Percentiles rank a stretch among this genome's conserved stretches.
Conservation (phyloP, 345 rosid genomes). For the Eucalyptus marginata region DNA sequence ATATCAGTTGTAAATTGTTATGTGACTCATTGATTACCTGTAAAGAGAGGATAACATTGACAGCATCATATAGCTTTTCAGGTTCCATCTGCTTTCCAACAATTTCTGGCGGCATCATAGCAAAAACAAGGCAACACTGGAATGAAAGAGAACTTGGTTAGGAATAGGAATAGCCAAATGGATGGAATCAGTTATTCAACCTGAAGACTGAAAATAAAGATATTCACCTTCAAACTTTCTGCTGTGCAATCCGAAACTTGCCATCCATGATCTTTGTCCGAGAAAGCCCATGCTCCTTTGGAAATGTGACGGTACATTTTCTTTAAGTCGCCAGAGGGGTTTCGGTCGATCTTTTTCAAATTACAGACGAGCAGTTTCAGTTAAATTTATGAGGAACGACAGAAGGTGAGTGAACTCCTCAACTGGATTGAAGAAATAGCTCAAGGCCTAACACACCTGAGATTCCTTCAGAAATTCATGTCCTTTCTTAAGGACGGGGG, state of each 20-base stretch:
- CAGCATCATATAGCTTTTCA: constrained; percentile 35
- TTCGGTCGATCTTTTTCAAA: constrained; percentile 17
- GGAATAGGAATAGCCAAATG: background rate
- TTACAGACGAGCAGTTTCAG: background rate
- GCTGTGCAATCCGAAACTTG: constrained; percentile 58
- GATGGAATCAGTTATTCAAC: background rate
- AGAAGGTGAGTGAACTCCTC: background rate
- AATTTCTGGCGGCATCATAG: constrained; percentile 59
- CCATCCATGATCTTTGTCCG: constrained; percentile 71
- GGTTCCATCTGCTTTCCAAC: constrained; percentile 56
- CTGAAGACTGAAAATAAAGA: background rate
- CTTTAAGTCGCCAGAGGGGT: constrained; percentile 45
- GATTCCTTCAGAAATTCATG: constrained; percentile 70
- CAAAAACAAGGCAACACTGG: constrained; percentile 54
- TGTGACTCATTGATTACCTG: constrained; percentile 18
- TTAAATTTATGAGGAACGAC: background rate
- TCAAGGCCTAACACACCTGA: constrained; percentile 28
- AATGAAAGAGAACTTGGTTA: background rate
- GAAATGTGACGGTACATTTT: constrained; percentile 41
- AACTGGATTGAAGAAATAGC: background rate
- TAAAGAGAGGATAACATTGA: constrained; percentile 41
- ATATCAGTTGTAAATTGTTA: background rate
- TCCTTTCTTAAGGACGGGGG: constrained; percentile 48
- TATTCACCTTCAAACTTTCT: constrained; percentile 41
- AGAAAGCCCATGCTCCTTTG: constrained; percentile 62